Evolutionary conservation across 257 asterid genomes (phyloP), one percentile per base, ranked within the genome.

Genomic region (Salvia splendens): DNA sequence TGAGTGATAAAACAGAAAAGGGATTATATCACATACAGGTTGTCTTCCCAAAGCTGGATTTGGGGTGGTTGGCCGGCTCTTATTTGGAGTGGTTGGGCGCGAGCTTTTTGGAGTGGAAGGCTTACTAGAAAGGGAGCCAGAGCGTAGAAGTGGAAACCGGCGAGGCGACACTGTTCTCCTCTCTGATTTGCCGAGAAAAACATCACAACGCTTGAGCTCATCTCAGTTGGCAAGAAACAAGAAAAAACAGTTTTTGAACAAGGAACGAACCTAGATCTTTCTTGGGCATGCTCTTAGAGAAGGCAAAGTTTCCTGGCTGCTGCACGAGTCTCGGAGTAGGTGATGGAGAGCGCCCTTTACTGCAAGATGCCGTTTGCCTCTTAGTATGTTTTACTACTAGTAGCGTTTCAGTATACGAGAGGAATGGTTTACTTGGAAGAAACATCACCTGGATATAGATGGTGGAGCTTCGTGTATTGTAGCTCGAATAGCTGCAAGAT

Each of bases 101-200:
- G 97, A 90, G 69, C 80, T 73, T 73, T 81, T 93, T 10, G 96
- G 97, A 2, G 96, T 87, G 3, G 84, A 65, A 52, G 82, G 87
- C 74, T 87, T 84, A 67, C 95, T 82, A 4, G 67, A 61, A 41
- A 89, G 75, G 36, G 98, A 88, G 47, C 85, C 94, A 17, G 95
- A 82, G 8, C 97, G 92, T 33, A 86, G 67, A 63, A 89, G 91
- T 55, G 99, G 92, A 80, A 90, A 93, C 60, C 91, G 82, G 75
- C 75, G 90, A 1, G 99, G 97, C 12, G 99, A 90, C 63, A 67
- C 87, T 32, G 92, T 71, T 73, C 95, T 80, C 73, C 73, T 93
- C 67, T 83, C 97, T 90, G 87, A 56, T 8, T 32, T 67, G 72
- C 69, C 59, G 55, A 68, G 45, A 79, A 48, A 55, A 59, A 5